Conservation (phyloP, 139 green algal genomes). For the Yamagishiella unicocca region DNA sequence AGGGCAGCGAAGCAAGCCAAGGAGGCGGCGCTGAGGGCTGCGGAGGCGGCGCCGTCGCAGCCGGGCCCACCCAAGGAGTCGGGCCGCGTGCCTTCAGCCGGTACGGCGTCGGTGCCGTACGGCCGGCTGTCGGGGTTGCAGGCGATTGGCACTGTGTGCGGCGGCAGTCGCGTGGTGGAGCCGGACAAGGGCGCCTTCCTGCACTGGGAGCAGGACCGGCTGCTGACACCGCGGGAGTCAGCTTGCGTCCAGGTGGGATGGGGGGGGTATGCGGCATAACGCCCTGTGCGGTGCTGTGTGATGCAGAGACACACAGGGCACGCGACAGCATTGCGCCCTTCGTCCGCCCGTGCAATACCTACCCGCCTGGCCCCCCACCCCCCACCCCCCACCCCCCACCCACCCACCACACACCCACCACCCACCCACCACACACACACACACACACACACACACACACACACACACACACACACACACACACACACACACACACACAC, state of each 20-base stretch:
- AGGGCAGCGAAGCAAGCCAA: background rate
- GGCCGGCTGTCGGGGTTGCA: background rate
- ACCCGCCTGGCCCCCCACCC: background rate
- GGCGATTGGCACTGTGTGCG: slow-evolving; percentile 8
- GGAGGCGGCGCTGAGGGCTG: background rate
- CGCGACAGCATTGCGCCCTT: background rate
- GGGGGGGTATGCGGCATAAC: background rate
- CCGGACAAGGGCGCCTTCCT: background rate
- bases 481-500: no score
- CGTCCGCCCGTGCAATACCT: background rate
- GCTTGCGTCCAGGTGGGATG: background rate
- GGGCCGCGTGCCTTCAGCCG: no score
- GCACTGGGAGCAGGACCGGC: background rate
- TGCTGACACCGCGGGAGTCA: background rate
- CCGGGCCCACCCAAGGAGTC: no score
- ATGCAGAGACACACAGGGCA: no score
- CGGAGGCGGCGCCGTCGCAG: background rate
- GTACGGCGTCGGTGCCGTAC: background rate
- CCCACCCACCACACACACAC: no score
- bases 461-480: no score
- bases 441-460: no score
- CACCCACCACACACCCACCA: background rate
- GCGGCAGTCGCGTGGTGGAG: background rate
- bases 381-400: background rate
- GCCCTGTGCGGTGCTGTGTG: no score